phyloP scores from a whole-genome alignment of 108 stramenopile genomes.

The Cyclotella sp. region DNA sequence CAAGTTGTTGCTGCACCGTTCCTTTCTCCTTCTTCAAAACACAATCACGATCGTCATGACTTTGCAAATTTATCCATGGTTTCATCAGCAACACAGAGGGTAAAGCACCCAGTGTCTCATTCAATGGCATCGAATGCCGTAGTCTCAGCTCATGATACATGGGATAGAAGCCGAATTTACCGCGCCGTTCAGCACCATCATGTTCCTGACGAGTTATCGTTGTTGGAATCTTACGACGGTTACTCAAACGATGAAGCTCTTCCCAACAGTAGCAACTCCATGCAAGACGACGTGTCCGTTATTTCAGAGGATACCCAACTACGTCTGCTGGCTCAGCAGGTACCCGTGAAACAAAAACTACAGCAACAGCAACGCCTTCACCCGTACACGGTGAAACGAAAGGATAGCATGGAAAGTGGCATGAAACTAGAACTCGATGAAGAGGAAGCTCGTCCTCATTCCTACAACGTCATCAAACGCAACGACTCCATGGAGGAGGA shows the following conservation, averaged over 20 bases:
- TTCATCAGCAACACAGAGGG: background rate
- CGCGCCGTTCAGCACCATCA: background rate
- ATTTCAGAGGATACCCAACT: conserved; percentile 48
- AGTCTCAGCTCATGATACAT: background rate
- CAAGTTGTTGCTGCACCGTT: background rate
- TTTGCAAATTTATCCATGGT: background rate
- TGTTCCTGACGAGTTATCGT: conserved; percentile 1
- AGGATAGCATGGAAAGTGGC: conserved; percentile 54
- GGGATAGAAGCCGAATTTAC: background rate
- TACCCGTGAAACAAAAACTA: conserved; percentile 9
- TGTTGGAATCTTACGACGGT: conserved; percentile 7
- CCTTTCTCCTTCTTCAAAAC: background rate
- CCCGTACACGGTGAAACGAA: conserved; percentile 36
- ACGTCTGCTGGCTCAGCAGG: conserved; percentile 17
- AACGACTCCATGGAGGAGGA: conserved; percentile 49
- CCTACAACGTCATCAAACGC: conserved; percentile 28
- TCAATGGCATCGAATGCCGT: background rate
- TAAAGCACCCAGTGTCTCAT: background rate
- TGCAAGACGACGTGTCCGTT: conserved; percentile 39
- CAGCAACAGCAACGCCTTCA: conserved; percentile 6
- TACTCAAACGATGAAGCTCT: background rate
- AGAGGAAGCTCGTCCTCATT: background rate
- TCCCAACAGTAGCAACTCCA: background rate
- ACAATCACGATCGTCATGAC: background rate
- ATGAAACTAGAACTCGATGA: conserved; percentile 34